Conservation (phyloP, 176 grass and related monocot genomes). For the Saccharum spontaneum region DNA sequence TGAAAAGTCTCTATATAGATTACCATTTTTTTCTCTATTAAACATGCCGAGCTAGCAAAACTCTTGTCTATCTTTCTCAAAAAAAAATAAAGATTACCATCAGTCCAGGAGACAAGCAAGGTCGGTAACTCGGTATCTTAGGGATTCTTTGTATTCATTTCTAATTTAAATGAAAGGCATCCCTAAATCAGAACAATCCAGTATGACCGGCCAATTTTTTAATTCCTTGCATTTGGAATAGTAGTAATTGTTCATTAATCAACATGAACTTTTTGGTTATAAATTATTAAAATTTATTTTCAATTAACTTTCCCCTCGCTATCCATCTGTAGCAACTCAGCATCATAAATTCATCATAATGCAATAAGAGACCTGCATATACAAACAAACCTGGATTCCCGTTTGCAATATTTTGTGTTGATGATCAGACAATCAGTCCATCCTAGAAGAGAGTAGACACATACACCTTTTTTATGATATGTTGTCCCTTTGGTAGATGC, state of each 20-base stretch:
- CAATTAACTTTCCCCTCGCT: neutral
- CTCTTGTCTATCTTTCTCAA: neutral
- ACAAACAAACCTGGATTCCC: conserved; percentile 40
- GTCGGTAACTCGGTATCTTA: neutral
- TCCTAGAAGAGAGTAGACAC: conserved; percentile 1
- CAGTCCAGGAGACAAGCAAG: conserved; percentile 1
- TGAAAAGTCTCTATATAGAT: conserved; percentile 33
- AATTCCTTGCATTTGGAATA: neutral
- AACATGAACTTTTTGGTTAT: neutral
- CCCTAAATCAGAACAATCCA: neutral
- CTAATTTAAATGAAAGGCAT: neutral
- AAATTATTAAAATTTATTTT: neutral
- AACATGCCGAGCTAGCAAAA: neutral
- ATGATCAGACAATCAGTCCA: conserved; percentile 34
- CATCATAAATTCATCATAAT: neutral
- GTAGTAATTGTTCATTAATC: neutral
- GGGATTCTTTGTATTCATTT: conserved; percentile 1
- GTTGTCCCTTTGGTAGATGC: conserved; percentile 39
- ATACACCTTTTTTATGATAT: conserved; percentile 2
- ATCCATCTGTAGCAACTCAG: neutral
- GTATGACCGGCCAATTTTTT: neutral
- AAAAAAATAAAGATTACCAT: neutral
- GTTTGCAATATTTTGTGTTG: conserved; percentile 18
- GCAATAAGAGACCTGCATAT: neutral
- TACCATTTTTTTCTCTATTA: neutral